Conservation (phyloP, 306 rosid genomes). For the Rosa lucieae region DNA sequence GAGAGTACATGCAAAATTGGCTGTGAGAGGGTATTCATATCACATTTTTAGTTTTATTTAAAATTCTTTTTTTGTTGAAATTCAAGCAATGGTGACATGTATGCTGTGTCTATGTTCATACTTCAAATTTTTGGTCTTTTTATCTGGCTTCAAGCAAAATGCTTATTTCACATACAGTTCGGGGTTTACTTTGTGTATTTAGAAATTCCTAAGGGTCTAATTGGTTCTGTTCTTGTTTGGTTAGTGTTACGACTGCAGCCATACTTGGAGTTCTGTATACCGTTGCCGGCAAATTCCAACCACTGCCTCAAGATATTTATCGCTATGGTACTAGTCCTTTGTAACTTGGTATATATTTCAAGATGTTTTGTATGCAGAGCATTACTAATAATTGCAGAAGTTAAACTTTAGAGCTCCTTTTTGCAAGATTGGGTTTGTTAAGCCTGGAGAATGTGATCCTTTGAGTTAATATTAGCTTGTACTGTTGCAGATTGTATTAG, state of each 20-base stretch:
- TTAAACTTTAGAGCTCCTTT: no score
- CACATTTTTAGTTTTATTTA: conserved; percentile 11
- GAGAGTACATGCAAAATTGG: no score
- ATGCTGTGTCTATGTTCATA: not conserved
- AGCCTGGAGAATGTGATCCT: conserved; percentile 17
- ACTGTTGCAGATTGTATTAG: conserved; percentile 51
- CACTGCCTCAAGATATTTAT: conserved; percentile 74
- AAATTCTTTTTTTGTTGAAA: not conserved
- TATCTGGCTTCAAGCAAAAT: not conserved
- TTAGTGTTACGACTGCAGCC: conserved; percentile 57
- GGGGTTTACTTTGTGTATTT: not conserved
- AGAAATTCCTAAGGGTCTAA: conserved; percentile 8
- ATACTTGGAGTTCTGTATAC: conserved; percentile 69
- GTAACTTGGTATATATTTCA: not conserved
- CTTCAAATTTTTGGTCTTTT: not conserved
- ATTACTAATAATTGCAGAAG: no score
- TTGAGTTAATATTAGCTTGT: conserved; percentile 16
- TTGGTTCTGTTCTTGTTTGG: not conserved
- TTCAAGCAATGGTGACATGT: not conserved
- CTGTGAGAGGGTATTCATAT: conserved; percentile 42
- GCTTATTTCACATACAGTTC: not conserved
- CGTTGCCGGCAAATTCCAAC: conserved; percentile 63
- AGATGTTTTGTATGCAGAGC: no score
- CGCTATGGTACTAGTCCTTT: conserved; percentile 63
- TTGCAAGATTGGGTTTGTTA: conserved; percentile 12